Evolutionary conservation across 768 basidiomycete species (phyloP).

Genomic region (Lanmaoa rubissima): DNA sequence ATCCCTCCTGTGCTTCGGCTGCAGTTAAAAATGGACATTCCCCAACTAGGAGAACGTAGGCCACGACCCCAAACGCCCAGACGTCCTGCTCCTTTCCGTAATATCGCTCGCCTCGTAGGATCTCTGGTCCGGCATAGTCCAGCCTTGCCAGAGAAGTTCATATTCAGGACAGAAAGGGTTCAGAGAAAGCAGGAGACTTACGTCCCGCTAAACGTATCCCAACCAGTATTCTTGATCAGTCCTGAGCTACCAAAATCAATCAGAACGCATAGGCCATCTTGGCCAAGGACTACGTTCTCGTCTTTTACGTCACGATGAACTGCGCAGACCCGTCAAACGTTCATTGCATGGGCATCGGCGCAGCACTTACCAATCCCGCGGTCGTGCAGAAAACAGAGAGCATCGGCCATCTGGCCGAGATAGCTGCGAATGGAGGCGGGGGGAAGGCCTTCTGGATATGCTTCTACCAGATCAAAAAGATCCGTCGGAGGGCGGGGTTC

Average conservation of each 20-base stretch:
- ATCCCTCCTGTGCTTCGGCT: slow-evolving; percentile 84
- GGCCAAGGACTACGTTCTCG: slow-evolving; percentile 88
- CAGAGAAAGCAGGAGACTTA: slow-evolving; percentile 41
- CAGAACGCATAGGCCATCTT: slow-evolving; percentile 78
- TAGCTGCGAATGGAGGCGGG: slow-evolving; percentile 74
- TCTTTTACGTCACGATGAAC: slow-evolving; percentile 99
- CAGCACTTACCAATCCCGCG: slow-evolving; percentile 78
- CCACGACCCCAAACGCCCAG: slow-evolving; percentile 97
- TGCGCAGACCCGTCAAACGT: slow-evolving; percentile 28
- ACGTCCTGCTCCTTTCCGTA: slow-evolving; percentile 96
- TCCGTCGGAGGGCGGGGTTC: slow-evolving; percentile 66
- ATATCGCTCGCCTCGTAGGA: slow-evolving; percentile 91
- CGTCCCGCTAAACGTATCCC: slow-evolving; percentile 95
- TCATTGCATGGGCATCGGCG: neutral
- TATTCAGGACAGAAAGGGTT: slow-evolving; percentile 8
- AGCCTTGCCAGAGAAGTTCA: slow-evolving; percentile 44
- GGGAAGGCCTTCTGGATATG: slow-evolving; percentile 81
- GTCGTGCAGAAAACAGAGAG: slow-evolving; percentile 81
- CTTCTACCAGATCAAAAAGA: slow-evolving; percentile 94
- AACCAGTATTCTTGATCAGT: slow-evolving; percentile 75
- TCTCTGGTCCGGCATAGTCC: slow-evolving; percentile 96
- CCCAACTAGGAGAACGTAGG: slow-evolving; percentile 88
- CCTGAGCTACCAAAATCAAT: slow-evolving; percentile 98
- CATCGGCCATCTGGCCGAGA: slow-evolving; percentile 93
- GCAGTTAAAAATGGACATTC: slow-evolving; percentile 93